phyloP scores from a whole-genome alignment of 306 rosid species.

The Abrus pulchellus region DNA sequence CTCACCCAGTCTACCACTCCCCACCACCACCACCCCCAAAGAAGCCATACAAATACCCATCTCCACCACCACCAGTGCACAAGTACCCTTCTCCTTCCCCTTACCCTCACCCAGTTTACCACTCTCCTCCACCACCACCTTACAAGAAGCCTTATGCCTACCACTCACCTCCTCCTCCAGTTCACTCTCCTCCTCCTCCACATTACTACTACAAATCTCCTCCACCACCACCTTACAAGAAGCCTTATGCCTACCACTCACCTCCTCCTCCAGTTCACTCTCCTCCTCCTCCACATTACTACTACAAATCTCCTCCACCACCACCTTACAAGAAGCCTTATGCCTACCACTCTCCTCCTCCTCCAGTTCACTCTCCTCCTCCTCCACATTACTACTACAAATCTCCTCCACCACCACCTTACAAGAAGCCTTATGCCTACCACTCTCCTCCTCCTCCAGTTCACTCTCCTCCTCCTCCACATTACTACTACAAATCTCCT shows the following conservation, averaged over 20 bases:
- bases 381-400: no score
- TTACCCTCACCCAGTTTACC: slow-evolving; percentile 41
- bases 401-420: no score
- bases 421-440: no score
- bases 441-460: no score
- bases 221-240: background rate
- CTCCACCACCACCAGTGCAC: slow-evolving; percentile 39
- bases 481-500: background rate
- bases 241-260: background rate
- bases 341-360: no score
- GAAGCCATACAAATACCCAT: slow-evolving; percentile 37
- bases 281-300: background rate
- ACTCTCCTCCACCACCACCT: slow-evolving; percentile 38
- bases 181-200: background rate
- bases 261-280: background rate
- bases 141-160: background rate
- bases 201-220: no score
- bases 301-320: slow-evolving; percentile 46
- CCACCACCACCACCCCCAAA: slow-evolving; percentile 37
- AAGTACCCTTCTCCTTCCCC: slow-evolving; percentile 7
- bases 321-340: no score
- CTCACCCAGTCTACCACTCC: slow-evolving; percentile 40
- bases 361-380: no score
- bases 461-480: background rate
- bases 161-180: background rate